Base-by-base conservation (phyloP, 108 stramenopile species). In the Cyclotella atomus region DNA sequence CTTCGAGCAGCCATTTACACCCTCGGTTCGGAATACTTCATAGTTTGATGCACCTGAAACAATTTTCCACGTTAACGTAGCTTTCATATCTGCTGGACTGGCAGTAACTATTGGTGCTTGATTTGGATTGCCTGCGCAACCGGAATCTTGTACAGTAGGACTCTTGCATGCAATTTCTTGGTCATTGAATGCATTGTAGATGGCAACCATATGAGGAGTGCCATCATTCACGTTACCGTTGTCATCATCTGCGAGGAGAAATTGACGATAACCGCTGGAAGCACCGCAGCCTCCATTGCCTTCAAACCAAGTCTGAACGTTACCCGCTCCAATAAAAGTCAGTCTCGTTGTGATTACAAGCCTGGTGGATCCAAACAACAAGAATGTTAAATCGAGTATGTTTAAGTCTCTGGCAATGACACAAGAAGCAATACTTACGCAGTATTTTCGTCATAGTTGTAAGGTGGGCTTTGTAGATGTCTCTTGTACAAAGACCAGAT, bases 151-250 rank as follows among this genome's bases (percentile, higher is more conserved):
- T 7, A 52, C 59, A 17, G 36, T 19, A 30, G 66, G 35, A 21
- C 23, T 27, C 19, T 49, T 7, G 46, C 75, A 76, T 8, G 75
- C 75, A 68, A 76, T 76, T 25, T 76, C 59, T 28, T 68, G 66
- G 19, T 61, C 49, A 21, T 50, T 41, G 25, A 76, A 76, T 23
- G 70, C 70, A 15, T 47, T 20, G 59, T 28, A 71, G 23, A 71
- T 71, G 9, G 70, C 59, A 10, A 14, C 30, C 75, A 76, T 76
- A 25, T 76, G 75, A 19, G 75, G 75, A 44, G 75, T 76, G 34
- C 75, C 75, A 52, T 76, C 59, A 27, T 17, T 52, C 1, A 76
- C 3, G 59, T 76, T 43, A 14, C 75, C 75, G 35, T 76, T 56
- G 38, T 68, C 60, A 28, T 76, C 75, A 50, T 76, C 75, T 17